Base-by-base conservation (phyloP, 345 rosid species). In the Pugionium cornutum region DNA sequence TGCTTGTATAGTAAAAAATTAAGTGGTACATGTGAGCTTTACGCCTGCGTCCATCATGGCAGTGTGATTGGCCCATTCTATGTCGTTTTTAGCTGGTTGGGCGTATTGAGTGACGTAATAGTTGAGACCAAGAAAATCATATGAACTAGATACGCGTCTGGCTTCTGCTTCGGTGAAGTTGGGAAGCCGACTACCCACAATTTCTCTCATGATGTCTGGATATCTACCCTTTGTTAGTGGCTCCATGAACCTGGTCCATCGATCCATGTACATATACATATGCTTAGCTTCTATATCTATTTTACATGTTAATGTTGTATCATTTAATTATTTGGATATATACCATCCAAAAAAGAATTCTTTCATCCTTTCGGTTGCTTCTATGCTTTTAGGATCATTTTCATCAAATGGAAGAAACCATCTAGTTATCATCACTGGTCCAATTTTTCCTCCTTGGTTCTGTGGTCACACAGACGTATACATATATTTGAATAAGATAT, bases 341-440 rank as follows among this genome's bases (percentile, higher is more conserved):
- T 69, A 69, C 75, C 75, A 70, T 53, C 68, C 63, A 2, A 53
- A 39, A 50, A 70, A 70, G 54, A 70, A 70, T 2, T 36, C 63
- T 45, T 46, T 62, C 8, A 26, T 47, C 53, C 75, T 26, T 6
- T 45, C 37, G 29, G 75, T 25, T 11, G 75, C 75, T 0, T 6
- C 35, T 70, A 1, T 1, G 29, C n/a, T 53, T 0, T 11, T 55
- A 6, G 1, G 0, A 4, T 49, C 53, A 35, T 33, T 9, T 0
- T 45, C 1, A 46, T 70, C 7, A 30, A 0, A 53, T 35, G 75
- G 68, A 18, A 70, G 75, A 54, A 70, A 62, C 68, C 75, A 46
- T 70, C 75, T 62, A 9, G 75, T 69, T 42, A 69, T 62, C 68
- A 69, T 69, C 42, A 69, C 74, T 1, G 61, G 47, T 62, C 74